These are phyloP conservation scores for Citrus glauca DNA, from an alignment of 345 rosid genomes.

Conservation along the genomic window DNA sequence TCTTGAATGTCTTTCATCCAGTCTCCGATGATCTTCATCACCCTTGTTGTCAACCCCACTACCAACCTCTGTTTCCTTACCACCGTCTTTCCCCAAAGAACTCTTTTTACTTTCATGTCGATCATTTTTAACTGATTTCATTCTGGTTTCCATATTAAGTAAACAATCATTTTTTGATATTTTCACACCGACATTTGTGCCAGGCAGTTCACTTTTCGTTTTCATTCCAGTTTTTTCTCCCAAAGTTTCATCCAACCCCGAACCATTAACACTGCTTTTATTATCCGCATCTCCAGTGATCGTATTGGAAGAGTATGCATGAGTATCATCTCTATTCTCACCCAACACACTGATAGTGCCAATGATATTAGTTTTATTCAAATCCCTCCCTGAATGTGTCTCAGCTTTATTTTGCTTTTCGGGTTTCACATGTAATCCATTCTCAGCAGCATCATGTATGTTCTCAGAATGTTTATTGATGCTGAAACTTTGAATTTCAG, in stretches of 20 bases:
- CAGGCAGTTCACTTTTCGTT: conserved; percentile 20
- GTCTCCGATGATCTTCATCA: conserved; percentile 34
- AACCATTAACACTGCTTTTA: conserved; percentile 27
- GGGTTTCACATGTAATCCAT: conserved; percentile 28
- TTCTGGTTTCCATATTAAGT: conserved; percentile 33
- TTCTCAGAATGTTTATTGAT: conserved; percentile 28
- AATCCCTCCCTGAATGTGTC: conserved; percentile 18
- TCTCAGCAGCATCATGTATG: conserved; percentile 28
- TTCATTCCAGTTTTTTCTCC: conserved; percentile 14
- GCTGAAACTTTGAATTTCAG: conserved; percentile 43
- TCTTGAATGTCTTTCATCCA: conserved; percentile 40
- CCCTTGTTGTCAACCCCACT: conserved; percentile 27
- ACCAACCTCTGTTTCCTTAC: conserved; percentile 30
- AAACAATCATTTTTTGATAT: conserved; percentile 26
- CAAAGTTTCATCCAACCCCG: conserved; percentile 18
- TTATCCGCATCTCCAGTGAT: conserved; percentile 13
- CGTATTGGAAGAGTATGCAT: conserved; percentile 9
- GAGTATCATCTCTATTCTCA: conserved; percentile 11
- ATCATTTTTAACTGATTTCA: conserved; percentile 34
- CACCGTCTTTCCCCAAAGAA: conserved; percentile 33
- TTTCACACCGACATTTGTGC: conserved; percentile 21
- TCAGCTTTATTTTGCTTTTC: conserved; percentile 18
- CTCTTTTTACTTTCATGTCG: conserved; percentile 39
- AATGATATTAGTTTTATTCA: conserved; percentile 17
- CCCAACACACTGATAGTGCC: conserved; percentile 13